Evolutionary conservation across 75 land plant genomes (phyloP).

Genomic region (Selaginella tamariscina): DNA sequence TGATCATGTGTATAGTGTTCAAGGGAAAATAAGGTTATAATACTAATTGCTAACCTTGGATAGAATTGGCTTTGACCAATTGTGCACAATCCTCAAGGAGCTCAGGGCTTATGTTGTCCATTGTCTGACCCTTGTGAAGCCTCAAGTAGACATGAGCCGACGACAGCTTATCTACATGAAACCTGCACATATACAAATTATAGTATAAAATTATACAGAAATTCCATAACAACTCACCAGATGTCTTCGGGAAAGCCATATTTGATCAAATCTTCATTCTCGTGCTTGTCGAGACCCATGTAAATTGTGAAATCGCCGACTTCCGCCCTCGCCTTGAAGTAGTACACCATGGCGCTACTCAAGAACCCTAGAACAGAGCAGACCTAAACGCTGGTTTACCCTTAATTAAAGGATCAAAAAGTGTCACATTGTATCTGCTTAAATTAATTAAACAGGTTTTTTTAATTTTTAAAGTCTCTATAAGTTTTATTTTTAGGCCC

Average conservation of each 20-base stretch:
- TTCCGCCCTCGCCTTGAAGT: constrained; percentile 97
- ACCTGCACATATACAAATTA: constrained; percentile 43
- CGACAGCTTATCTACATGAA: constrained; percentile 96
- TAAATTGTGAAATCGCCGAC: constrained; percentile 89
- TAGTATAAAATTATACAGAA: background rate
- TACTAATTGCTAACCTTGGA: constrained; percentile 47
- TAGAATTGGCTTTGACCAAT: constrained; percentile 97
- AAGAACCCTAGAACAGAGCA: background rate
- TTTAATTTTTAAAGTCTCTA: too few relatives aligned
- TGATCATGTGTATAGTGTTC: background rate
- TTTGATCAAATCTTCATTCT: constrained; percentile 98
- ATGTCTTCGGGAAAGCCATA: constrained; percentile 97
- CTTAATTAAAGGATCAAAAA: too few relatives aligned
- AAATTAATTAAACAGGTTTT: too few relatives aligned
- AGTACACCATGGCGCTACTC: constrained; percentile 62
- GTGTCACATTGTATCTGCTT: too few relatives aligned
- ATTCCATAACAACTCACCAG: constrained; percentile 40
- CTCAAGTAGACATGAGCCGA: constrained; percentile 96
- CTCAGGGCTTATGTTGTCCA: constrained; percentile 70
- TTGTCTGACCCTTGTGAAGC: constrained; percentile 80
- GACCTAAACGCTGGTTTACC: too few relatives aligned
- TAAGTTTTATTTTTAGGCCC: too few relatives aligned
- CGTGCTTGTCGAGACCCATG: constrained; percentile 98
- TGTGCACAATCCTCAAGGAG: constrained; percentile 95
- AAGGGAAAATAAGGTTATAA: background rate